phyloP scores from a whole-genome alignment of 2,329 filamentous ascomycete genomes.

The Bisporella sp. region DNA sequence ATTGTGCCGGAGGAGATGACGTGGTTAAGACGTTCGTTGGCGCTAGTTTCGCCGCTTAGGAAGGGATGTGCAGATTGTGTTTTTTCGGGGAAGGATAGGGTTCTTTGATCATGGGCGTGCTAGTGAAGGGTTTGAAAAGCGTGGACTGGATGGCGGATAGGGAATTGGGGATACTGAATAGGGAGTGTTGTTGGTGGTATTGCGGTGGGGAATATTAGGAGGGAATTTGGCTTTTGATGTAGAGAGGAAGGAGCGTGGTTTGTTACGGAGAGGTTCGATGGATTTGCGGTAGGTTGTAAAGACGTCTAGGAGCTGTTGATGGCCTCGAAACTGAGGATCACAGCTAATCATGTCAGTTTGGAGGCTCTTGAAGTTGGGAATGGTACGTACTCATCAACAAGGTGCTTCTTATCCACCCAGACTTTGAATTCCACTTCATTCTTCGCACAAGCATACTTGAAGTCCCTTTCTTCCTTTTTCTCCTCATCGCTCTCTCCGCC shows the following conservation, averaged over 20 bases:
- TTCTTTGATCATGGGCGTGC: slow-evolving; percentile 39
- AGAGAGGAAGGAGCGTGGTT: slow-evolving; percentile 52
- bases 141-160: slow-evolving; percentile 45
- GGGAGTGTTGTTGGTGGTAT: slow-evolving; percentile 51
- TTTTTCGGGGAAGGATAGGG: slow-evolving; percentile 46
- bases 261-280: slow-evolving; percentile 61
- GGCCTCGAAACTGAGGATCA: slow-evolving; percentile 50
- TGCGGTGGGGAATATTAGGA: slow-evolving; percentile 42
- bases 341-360: too few relatives aligned
- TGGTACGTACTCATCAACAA: slow-evolving; percentile 64
- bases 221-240: neutral
- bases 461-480: slow-evolving; percentile 50
- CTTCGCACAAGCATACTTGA: slow-evolving; percentile 45
- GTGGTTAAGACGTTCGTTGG: slow-evolving; percentile 49
- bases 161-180: slow-evolving; percentile 55
- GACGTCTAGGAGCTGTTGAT: slow-evolving; percentile 60
- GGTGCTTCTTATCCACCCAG: slow-evolving; percentile 72
- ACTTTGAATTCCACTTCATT: slow-evolving; percentile 52
- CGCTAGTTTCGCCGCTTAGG: slow-evolving; percentile 57
- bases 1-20: slow-evolving; percentile 55
- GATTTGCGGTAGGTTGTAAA: slow-evolving; percentile 71
- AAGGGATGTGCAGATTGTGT: slow-evolving; percentile 59
- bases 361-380: too few relatives aligned
- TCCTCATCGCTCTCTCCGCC: slow-evolving; percentile 65
- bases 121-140: slow-evolving; percentile 50